phyloP scores from a whole-genome alignment of 306 rosid genomes.

The Prunus mume region DNA sequence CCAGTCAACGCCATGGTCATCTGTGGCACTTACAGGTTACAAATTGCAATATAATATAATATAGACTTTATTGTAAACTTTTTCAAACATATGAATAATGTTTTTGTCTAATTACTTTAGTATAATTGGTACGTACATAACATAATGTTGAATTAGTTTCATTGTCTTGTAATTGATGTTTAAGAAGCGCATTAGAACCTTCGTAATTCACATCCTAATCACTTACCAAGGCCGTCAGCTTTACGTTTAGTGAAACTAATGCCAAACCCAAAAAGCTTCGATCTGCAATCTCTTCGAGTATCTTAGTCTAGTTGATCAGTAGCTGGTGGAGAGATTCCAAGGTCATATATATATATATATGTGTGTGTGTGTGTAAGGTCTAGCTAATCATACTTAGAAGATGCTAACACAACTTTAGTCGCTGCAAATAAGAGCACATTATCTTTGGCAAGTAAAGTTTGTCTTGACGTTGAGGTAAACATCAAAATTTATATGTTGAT shows the following conservation, averaged over 20 bases:
- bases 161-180: not conserved
- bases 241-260: not conserved
- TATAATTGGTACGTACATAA: not conserved
- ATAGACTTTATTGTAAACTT: constrained; percentile 8
- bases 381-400: no score
- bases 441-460: not conserved
- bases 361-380: no score
- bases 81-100: constrained; percentile 5
- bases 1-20: constrained; percentile 35
- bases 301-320: not conserved
- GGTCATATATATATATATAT: not conserved
- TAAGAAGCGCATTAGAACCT: constrained; percentile 31
- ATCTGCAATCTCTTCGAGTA: not conserved
- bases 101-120: constrained; percentile 13
- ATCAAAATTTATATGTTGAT: not conserved
- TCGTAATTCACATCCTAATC: constrained; percentile 16
- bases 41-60: no score
- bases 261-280: not conserved
- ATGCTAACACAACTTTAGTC: not conserved
- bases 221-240: not conserved
- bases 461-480: not conserved
- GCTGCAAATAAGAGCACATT: not conserved
- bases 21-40: not conserved
- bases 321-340: not conserved
- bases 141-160: constrained; percentile 1